Base-by-base conservation (phyloP, 352 stramenopile genomes). In the Phytopythium cucurbitacearum region DNA sequence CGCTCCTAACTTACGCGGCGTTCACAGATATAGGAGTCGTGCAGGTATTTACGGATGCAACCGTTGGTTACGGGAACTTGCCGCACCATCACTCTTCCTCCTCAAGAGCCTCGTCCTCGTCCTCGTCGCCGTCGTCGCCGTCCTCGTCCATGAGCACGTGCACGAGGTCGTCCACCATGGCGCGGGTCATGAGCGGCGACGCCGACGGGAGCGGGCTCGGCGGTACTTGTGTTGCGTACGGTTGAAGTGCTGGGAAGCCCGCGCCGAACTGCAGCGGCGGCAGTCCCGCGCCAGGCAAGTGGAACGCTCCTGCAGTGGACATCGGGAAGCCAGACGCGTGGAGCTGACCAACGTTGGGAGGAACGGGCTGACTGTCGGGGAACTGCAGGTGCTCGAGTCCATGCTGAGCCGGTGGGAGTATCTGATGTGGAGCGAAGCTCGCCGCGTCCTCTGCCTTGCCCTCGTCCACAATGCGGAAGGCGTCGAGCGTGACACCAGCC, bases 151-250 rank as follows among this genome's bases (percentile, higher is more conserved):
- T 38, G 37, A 53, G 48, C 48, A 53, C 45, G 37, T 53, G 48
- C 48, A 53, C 48, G 36, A 46, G 12, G 48, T 53, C 48, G 48
- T 53, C 48, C 48, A 53, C 45, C 48, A 53, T 53, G 37, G 48
- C 48, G 36, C 48, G 48, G 12, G 48, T 39, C 48, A 53, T 38
- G 15, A 53, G 39, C 12, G 38, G 48, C 35, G 48, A 53, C 38
- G 48, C 21, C 21, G 21, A 28, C 21, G 21, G 21, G 21, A 28
- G 21, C 21, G 21, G 21, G 21, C 21, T 28, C 21, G 21, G 21
- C 21, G 21, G 21, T 28, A 28, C 21, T 28, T 28, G 21, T 28
- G 21, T 28, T 28, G 21, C 21, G 21, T 28, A 28, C 21, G 21
- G 21, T 28, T 28, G 21, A 28, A 6, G 37, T 53, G 48, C 48